A percentile compares a stretch with the other conserved stretches of the same genome.
Evolutionary conservation across 1,284 basidiomycete genomes (phyloP).

Genomic region (Apiotrichum siamense): DNA sequence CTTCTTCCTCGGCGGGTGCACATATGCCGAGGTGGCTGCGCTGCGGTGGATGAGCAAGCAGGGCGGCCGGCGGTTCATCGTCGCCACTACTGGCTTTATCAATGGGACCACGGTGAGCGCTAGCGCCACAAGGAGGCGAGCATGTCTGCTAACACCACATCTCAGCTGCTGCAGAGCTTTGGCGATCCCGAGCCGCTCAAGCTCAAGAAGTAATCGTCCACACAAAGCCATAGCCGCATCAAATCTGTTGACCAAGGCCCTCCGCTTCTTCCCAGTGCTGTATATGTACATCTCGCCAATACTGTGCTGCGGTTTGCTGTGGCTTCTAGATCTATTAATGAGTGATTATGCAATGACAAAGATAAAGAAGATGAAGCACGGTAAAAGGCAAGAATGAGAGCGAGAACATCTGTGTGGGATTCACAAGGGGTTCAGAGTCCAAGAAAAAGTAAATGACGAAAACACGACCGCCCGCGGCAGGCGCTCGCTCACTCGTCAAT

Average conservation of each 20-base stretch:
- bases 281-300: not conserved
- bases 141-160: too few relatives aligned
- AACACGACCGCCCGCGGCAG: too few relatives aligned
- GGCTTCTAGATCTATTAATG: not conserved
- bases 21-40: slow-evolving; percentile 93
- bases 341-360: not conserved
- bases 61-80: slow-evolving; percentile 69
- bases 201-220: not conserved
- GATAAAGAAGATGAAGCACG: not conserved
- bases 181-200: slow-evolving; percentile 14
- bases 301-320: not conserved
- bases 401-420: too few relatives aligned
- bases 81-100: slow-evolving; percentile 82
- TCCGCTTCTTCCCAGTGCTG: too few relatives aligned
- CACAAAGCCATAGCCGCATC: not conserved
- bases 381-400: not conserved
- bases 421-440: too few relatives aligned
- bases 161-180: slow-evolving; percentile 20
- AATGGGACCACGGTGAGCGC: slow-evolving; percentile 53
- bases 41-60: slow-evolving; percentile 83
- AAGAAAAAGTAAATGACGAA: too few relatives aligned
- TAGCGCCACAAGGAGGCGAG: too few relatives aligned
- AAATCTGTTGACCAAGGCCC: too few relatives aligned
- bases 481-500: slow-evolving; percentile 3
- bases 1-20: slow-evolving; percentile 98